These are phyloP conservation scores for Neoboletus subvelutipes DNA, from an alignment of 768 basidiomycete genomes.

Conservation along the genomic window DNA sequence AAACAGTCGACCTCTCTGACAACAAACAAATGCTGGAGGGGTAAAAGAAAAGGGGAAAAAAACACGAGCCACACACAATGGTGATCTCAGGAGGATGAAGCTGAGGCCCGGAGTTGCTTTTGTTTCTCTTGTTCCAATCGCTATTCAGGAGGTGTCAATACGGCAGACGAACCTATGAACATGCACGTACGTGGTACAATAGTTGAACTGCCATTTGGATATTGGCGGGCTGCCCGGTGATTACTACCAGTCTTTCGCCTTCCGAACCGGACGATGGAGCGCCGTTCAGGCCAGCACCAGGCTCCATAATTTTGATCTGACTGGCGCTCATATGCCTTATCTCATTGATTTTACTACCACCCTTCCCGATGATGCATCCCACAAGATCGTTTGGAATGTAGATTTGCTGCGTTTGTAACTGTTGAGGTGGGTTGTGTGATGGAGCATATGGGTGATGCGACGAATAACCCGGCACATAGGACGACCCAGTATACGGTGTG, in stretches of 20 bases:
- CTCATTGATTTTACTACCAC: constrained; percentile 98
- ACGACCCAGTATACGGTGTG: constrained; percentile 50
- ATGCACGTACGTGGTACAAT: constrained; percentile 70
- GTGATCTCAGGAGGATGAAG: constrained; percentile 28
- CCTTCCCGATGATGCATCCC: constrained; percentile 97
- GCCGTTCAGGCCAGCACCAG: constrained; percentile 77
- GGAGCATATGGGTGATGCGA: constrained; percentile 44
- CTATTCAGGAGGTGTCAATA: constrained; percentile 38
- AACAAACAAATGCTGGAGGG: neutral
- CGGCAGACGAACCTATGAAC: neutral
- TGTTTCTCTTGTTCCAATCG: constrained; percentile 88
- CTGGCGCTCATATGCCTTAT: constrained; percentile 94
- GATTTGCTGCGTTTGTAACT: constrained; percentile 94
- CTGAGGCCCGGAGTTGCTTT: constrained; percentile 59
- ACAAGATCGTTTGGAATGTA: constrained; percentile 98
- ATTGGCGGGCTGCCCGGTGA: constrained; percentile 92
- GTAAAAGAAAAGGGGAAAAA: neutral
- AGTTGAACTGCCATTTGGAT: constrained; percentile 96
- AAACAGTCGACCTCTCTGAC: constrained; percentile 3
- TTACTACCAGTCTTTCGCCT: constrained; percentile 91
- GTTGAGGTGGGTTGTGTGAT: constrained; percentile 61
- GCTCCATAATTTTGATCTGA: constrained; percentile 98
- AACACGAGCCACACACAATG: neutral
- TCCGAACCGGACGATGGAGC: constrained; percentile 74
- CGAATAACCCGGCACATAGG: constrained; percentile 70